These are phyloP conservation scores for Phoenix dactylifera DNA, from an alignment of 176 grass and related monocot genomes.

Conservation along the genomic window DNA sequence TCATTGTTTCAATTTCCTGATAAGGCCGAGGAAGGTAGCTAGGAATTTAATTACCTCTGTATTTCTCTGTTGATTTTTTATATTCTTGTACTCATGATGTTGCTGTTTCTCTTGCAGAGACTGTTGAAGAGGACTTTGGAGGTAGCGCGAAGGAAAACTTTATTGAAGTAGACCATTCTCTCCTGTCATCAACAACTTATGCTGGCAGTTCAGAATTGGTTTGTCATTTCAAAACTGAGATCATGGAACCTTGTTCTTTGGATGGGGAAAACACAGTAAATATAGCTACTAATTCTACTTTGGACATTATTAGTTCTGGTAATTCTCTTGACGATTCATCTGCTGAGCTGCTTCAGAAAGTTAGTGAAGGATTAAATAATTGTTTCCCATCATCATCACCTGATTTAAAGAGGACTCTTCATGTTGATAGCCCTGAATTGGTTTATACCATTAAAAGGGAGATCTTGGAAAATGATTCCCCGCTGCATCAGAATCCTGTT, in stretches of 20 bases:
- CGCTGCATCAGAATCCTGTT: not conserved
- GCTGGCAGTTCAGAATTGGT: slow-evolving; percentile 9
- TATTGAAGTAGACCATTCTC: slow-evolving; percentile 7
- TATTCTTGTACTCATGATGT: not conserved
- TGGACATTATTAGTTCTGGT: slow-evolving; percentile 7
- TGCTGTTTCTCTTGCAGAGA: not conserved
- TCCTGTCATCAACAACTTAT: slow-evolving; percentile 4
- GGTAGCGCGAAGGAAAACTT: not conserved
- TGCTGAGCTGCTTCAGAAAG: not conserved
- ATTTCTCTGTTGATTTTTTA: too few species aligned
- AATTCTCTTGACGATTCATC: not conserved
- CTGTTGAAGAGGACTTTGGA: not conserved
- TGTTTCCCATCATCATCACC: not conserved
- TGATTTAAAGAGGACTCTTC: not conserved
- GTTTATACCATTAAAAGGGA: not conserved
- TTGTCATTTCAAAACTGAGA: slow-evolving; percentile 22
- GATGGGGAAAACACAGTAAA: not conserved
- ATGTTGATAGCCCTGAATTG: not conserved
- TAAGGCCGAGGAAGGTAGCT: not conserved
- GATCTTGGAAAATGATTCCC: not conserved
- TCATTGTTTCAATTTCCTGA: not conserved
- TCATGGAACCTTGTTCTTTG: slow-evolving; percentile 6
- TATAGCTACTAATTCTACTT: not conserved
- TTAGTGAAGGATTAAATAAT: not conserved
- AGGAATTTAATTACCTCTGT: too few species aligned